These are phyloP conservation scores for Rasamsonia emersonii DNA, from an alignment of 2,329 filamentous ascomycete species.

Conservation along the genomic window DNA sequence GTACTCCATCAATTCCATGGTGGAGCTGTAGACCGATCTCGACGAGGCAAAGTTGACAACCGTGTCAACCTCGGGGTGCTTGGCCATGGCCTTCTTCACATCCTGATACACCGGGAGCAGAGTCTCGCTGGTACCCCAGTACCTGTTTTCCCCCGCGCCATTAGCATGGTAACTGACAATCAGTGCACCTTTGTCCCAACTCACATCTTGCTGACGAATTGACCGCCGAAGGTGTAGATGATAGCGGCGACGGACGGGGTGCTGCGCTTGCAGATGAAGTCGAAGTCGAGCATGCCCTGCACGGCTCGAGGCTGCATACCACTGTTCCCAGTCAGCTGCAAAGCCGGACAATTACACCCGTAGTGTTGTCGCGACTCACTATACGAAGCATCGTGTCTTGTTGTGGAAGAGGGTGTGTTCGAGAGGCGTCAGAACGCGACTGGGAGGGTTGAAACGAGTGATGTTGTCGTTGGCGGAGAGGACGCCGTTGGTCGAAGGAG, in stretches of 20 bases:
- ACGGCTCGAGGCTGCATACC: slow-evolving; percentile 93
- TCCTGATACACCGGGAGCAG: slow-evolving; percentile 97
- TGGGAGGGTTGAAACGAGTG: slow-evolving; percentile 87
- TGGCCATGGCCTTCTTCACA: slow-evolving; percentile 82
- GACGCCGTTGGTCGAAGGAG: slow-evolving; percentile 43
- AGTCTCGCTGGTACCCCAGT: slow-evolving; percentile 99
- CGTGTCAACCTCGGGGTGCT: slow-evolving; percentile 94
- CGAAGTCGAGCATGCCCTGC: slow-evolving; percentile 95
- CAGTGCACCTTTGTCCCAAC: too few relatives aligned
- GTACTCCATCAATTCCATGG: slow-evolving; percentile 95
- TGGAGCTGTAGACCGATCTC: slow-evolving; percentile 95
- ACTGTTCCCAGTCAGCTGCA: slow-evolving; percentile 35
- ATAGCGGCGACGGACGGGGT: slow-evolving; percentile 96
- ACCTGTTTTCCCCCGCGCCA: slow-evolving; percentile 41
- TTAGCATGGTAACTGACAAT: background rate
- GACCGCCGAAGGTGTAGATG: slow-evolving; percentile 99
- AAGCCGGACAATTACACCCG: slow-evolving; percentile 6
- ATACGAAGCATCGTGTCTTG: slow-evolving; percentile 99
- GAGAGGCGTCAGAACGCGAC: slow-evolving; percentile 82
- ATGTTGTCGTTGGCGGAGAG: slow-evolving; percentile 96
- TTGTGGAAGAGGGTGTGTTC: slow-evolving; percentile 90
- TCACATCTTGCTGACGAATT: slow-evolving; percentile 99
- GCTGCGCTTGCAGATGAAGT: slow-evolving; percentile 99
- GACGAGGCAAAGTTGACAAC: slow-evolving; percentile 99
- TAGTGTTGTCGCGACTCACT: slow-evolving; percentile 45